phyloP scores from a whole-genome alignment of 2,329 filamentous ascomycete genomes.

The Botrytis porri region DNA sequence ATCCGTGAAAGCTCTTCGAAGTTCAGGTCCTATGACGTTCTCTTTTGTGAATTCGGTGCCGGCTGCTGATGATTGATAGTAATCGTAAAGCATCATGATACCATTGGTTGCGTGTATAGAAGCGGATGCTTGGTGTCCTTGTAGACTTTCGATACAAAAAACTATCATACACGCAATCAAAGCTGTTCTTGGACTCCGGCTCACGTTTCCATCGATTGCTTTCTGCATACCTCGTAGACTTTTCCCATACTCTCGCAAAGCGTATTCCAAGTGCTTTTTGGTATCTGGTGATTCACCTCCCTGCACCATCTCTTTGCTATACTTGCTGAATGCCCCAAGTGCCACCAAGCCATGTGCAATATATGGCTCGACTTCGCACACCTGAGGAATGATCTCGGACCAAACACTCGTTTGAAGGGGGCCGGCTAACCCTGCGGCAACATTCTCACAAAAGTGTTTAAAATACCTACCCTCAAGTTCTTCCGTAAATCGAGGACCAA shows the following conservation, averaged over 20 bases:
- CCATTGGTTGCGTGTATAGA: conserved; percentile 14
- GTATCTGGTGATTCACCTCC: neutral
- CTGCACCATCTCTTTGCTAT: neutral
- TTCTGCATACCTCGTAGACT: conserved; percentile 16
- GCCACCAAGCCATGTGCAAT: conserved; percentile 27
- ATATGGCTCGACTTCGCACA: conserved; percentile 24
- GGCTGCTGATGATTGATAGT: neutral
- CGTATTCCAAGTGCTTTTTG: conserved; percentile 16
- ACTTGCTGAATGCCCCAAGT: conserved; percentile 24
- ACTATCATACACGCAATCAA: conserved; percentile 20
- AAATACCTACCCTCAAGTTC: conserved; percentile 24
- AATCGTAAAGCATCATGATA: conserved; percentile 10
- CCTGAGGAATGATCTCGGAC: conserved; percentile 27
- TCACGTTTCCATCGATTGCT: neutral
- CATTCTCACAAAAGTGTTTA: conserved; percentile 25
- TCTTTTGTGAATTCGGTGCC: neutral
- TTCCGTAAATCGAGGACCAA: conserved; percentile 20
- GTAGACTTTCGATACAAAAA: conserved; percentile 22
- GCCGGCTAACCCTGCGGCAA: conserved; percentile 23
- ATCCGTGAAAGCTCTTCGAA: conserved; percentile 1
- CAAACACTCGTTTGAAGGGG: conserved; percentile 24
- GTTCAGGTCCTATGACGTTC: neutral
- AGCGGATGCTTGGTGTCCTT: conserved; percentile 21
- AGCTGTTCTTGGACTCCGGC: conserved; percentile 12
- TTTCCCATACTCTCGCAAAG: conserved; percentile 18